Base-by-base conservation (phyloP, 805 yeast genomes). In the Wickerhamiella hasegawae region DNA sequence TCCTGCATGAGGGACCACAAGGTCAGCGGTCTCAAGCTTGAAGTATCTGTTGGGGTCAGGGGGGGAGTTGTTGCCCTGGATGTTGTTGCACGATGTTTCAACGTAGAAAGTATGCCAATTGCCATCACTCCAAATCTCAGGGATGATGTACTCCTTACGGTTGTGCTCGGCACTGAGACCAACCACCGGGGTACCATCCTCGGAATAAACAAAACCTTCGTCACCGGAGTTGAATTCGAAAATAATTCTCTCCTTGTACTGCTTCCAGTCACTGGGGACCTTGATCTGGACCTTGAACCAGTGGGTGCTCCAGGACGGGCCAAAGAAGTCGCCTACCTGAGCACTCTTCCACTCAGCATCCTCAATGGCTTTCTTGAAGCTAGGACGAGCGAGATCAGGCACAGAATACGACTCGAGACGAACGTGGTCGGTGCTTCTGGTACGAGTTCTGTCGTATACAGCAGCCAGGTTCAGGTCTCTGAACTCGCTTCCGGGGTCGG, bases 301-400 rank as follows among this genome's bases (percentile, higher is more conserved):
- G 44, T 83, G 92, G 1, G 97, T 79, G 39, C 87, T 76, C 98
- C 98, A 87, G 11, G 92, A 78, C 3, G 98, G 98, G 0, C 97
- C 96, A 53, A 80, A 83, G 6, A 64, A 58, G 45, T 80, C 76
- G 17, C 90, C 92, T 44, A 73, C 73, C 27, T 45, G 38, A 4
- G 63, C 50, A 1, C 48, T 45, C 6, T 45, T 44, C 60, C 64
- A 62, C 26, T 43, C 43, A n/a, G 81, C 76, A 18, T 62, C 59
- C 44, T 65, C 59, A 40, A 75, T 58, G 42, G 81, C 69, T 37
- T 71, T 73, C 34, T 63, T 56, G 55, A 76, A 78, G 22, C 66
- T 56, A 0, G 90, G 90, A 31, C 85, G 65, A 34, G 62, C 54
- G 30, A 80, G 45, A 42, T 69, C 76, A 0, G 90, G 84, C 2